Evolutionary conservation across 1,284 basidiomycete species (phyloP).

Genomic region (Leccinum cinnamomeum): DNA sequence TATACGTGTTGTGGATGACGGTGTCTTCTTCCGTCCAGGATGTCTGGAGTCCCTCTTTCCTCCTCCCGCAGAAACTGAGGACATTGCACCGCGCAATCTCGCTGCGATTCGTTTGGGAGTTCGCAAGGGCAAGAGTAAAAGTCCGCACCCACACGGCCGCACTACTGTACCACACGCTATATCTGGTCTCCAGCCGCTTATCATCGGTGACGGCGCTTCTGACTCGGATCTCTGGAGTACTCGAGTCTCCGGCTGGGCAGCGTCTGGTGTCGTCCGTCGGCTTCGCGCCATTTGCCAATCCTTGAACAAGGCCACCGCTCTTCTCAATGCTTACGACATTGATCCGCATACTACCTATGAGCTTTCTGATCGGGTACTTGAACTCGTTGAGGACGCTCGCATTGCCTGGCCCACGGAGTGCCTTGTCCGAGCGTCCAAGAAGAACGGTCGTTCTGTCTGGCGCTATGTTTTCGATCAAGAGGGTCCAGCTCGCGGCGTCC

Average conservation of each 20-base stretch:
- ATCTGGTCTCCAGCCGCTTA: constrained; percentile 56
- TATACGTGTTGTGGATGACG: constrained; percentile 64
- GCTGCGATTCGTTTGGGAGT: constrained; percentile 26
- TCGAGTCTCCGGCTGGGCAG: constrained; percentile 60
- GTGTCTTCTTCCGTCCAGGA: constrained; percentile 58
- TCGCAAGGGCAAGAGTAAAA: constrained; percentile 32
- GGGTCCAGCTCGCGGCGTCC: constrained; percentile 56
- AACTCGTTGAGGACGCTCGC: constrained; percentile 69
- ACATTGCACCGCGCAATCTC: constrained; percentile 21
- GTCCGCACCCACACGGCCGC: constrained; percentile 32
- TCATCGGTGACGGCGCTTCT: constrained; percentile 70
- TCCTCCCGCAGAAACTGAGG: constrained; percentile 37
- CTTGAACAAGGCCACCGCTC: constrained; percentile 53
- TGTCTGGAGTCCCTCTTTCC: constrained; percentile 54
- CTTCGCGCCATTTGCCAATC: constrained; percentile 72
- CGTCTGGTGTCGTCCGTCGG: constrained; percentile 57
- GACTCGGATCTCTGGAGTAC: constrained; percentile 63
- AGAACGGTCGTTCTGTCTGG: constrained; percentile 59
- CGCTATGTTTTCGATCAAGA: constrained; percentile 80
- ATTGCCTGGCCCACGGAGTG: constrained; percentile 74
- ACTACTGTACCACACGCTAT: constrained; percentile 27
- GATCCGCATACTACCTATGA: constrained; percentile 58
- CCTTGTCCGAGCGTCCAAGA: constrained; percentile 48
- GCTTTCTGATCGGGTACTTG: constrained; percentile 61
- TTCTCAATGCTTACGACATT: constrained; percentile 72